Base-by-base conservation (phyloP, 495 filamentous ascomycete species). In the Tuber indicum region DNA sequence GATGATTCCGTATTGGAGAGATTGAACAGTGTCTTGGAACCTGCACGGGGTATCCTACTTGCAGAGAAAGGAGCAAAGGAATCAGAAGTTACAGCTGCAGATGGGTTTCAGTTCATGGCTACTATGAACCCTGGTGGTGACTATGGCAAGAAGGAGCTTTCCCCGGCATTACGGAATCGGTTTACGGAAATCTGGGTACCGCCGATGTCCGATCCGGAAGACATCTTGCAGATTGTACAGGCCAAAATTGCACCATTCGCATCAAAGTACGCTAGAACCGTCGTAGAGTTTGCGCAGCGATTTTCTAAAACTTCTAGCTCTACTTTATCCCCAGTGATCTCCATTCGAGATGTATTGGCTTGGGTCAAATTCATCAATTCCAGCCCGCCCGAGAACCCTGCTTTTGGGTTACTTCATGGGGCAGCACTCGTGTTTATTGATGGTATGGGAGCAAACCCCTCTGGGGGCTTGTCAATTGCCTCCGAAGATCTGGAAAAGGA, bases 141-240 rank as follows among this genome's bases (percentile, higher is more conserved):
- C 82, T 98, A 97, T 84, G 96, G 96, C 75, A 99, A 99, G 83
- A 91, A 92, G 79, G 96, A 99, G 84, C 90, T 99, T 70, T 98
- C 96, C 4, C 94, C 95, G 8, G 96, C 96, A 41, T 87, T 99
- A 74, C 89, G 96, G 41, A 98, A 99, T 83, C 91, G 96, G 62
- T 98, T 99, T 86, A 99, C 96, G 0, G 96, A 99, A 83, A 97
- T 99, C 36, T 99, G 96, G 96, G 96, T 97, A 0, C 94, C 96
- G 5, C 87, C 94, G 4, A 86, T 92, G 70, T 92, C 92, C 0
- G 93, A 96, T 66, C 87, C 88, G 49, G 91, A 94, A 43, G 96
- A 99, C 82, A 90, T 98, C 42, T 85, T 94, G 46, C 92, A 96
- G 70, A 98, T 99, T 74, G 90, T 97, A 14, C 86, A 87, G 45